These are phyloP conservation scores for Fonsecaea multimorphosa DNA, from an alignment of 2,329 filamentous ascomycete species.

Conservation along the genomic window DNA sequence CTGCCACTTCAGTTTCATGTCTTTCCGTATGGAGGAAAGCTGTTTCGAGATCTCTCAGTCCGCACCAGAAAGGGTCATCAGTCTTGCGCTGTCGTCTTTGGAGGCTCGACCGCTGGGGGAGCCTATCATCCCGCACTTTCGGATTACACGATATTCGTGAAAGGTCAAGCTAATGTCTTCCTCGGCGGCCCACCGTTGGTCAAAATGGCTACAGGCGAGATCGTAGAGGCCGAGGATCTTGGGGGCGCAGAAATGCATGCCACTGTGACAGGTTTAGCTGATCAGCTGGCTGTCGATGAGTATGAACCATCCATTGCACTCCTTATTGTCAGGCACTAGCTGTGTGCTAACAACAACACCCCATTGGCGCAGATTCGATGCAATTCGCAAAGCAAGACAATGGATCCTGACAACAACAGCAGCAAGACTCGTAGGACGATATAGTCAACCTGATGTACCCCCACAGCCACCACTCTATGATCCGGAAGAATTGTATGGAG, in stretches of 20 bases:
- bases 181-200: conserved; percentile 54
- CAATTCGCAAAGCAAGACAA: conserved; percentile 48
- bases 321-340: neutral
- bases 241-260: conserved; percentile 53
- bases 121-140: conserved; percentile 52
- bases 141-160: conserved; percentile 53
- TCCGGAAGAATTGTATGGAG: conserved; percentile 47
- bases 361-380: conserved; percentile 43
- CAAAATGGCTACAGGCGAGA: conserved; percentile 56
- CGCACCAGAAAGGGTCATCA: conserved; percentile 48
- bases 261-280: conserved; percentile 50
- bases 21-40: conserved; percentile 52
- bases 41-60: conserved; percentile 51
- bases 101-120: conserved; percentile 52
- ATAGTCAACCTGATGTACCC: conserved; percentile 6
- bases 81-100: conserved; percentile 54
- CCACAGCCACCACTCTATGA: conserved; percentile 43
- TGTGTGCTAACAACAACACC: neutral
- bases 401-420: conserved; percentile 44
- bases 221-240: conserved; percentile 50
- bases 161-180: conserved; percentile 54
- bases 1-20: conserved; percentile 54
- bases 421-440: conserved; percentile 10
- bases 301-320: neutral
- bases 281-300: conserved; percentile 54